Conservation (phyloP, 257 asterid species). For the Solanum stenotomum region DNA sequence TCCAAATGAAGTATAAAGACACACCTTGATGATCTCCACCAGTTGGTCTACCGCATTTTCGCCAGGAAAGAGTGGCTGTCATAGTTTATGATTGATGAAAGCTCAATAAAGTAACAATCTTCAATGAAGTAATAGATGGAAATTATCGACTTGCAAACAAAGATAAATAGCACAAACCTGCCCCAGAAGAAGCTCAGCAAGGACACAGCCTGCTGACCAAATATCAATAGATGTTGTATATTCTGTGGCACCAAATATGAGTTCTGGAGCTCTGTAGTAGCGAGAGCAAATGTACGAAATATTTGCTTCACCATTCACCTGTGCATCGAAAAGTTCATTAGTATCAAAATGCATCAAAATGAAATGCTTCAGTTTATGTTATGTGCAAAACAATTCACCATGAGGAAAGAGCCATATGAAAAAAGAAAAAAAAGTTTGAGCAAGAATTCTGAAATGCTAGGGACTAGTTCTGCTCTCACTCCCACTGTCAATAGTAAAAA, state of each 20-base stretch:
- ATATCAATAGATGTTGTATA: slow-evolving; percentile 74
- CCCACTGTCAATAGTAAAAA: not conserved
- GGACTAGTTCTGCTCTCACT: not conserved
- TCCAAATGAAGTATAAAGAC: not conserved
- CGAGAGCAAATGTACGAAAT: slow-evolving; percentile 91
- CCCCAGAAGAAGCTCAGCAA: slow-evolving; percentile 89
- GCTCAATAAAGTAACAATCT: not conserved
- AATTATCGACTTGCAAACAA: not conserved
- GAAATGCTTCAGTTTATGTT: not conserved
- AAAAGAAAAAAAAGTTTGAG: not conserved
- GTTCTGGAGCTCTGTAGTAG: slow-evolving; percentile 90
- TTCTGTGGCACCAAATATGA: slow-evolving; percentile 87
- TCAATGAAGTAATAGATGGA: not conserved
- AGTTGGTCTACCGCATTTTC: slow-evolving; percentile 95
- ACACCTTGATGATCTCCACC: slow-evolving; percentile 88
- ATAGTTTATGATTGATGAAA: not conserved
- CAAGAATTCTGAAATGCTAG: not conserved
- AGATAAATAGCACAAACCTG: slow-evolving; percentile 40
- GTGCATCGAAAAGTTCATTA: slow-evolving; percentile 10
- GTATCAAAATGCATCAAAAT: slow-evolving; percentile 9
- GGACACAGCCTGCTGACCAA: slow-evolving; percentile 95
- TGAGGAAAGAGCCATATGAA: not conserved
- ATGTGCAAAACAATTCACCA: not conserved
- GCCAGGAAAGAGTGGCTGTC: slow-evolving; percentile 89
- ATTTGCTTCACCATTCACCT: slow-evolving; percentile 87